phyloP scores from a whole-genome alignment of 768 basidiomycete genomes.

The Agaricus sinodeliciosus region DNA sequence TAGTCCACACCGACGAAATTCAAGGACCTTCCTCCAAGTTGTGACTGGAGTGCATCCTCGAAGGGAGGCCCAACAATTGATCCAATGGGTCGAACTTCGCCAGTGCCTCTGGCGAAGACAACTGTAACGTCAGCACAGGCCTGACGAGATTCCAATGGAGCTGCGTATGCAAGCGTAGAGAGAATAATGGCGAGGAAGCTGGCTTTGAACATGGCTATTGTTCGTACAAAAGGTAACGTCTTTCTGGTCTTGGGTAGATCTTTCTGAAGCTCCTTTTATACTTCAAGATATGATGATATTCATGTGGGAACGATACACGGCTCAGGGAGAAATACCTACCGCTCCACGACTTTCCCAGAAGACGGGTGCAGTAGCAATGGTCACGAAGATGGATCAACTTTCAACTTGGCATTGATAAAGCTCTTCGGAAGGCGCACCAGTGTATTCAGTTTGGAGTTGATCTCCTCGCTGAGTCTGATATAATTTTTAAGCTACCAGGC shows the following conservation, averaged over 20 bases:
- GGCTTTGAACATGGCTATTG: slow-evolving; percentile 13
- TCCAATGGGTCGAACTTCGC: slow-evolving; percentile 26
- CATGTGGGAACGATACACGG: too few relatives aligned
- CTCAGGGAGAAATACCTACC: background rate
- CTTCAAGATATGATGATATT: too few relatives aligned
- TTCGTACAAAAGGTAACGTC: background rate
- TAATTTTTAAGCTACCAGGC: too few relatives aligned
- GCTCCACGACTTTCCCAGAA: background rate
- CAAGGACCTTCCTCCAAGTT: slow-evolving; percentile 23
- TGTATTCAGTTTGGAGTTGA: too few relatives aligned
- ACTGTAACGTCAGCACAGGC: slow-evolving; percentile 27
- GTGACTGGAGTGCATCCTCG: slow-evolving; percentile 21
- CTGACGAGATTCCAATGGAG: slow-evolving; percentile 13
- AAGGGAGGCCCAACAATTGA: slow-evolving; percentile 31
- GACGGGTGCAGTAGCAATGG: too few relatives aligned
- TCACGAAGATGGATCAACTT: too few relatives aligned
- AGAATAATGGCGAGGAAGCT: slow-evolving; percentile 14
- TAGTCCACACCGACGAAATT: slow-evolving; percentile 31
- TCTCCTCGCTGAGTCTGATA: too few relatives aligned
- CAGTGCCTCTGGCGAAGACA: slow-evolving; percentile 32
- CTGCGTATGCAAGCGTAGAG: slow-evolving; percentile 17
- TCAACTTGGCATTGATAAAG: too few relatives aligned
- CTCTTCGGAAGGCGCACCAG: too few relatives aligned
- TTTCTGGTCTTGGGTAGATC: background rate
- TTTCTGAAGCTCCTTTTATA: background rate